Conservation (phyloP, 345 rosid species). For the Cardamine chenopodiifolia region DNA sequence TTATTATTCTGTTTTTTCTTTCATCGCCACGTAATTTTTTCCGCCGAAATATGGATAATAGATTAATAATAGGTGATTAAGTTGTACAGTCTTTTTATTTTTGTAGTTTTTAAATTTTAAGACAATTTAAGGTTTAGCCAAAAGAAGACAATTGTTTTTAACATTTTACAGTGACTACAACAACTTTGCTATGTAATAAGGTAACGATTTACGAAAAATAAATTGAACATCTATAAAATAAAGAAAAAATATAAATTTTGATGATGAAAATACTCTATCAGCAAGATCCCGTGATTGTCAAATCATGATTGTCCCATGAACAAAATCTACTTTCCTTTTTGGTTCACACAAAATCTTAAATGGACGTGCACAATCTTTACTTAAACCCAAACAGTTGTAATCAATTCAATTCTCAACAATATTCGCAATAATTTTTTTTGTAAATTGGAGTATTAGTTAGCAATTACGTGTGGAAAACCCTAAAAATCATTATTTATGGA, state of each 20-base stretch:
- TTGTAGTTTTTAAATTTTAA: neutral
- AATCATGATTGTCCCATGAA: slow-evolving; percentile 21
- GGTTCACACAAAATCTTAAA: neutral
- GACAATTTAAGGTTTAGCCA: neutral
- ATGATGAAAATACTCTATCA: slow-evolving; percentile 6
- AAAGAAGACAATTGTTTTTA: neutral
- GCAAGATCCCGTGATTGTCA: slow-evolving; percentile 19
- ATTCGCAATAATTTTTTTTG: neutral
- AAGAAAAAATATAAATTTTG: neutral
- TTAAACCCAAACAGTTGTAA: neutral
- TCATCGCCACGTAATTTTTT: slow-evolving; percentile 23
- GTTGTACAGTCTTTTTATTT: neutral
- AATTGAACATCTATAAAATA: neutral
- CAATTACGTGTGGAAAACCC: neutral
- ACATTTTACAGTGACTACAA: neutral
- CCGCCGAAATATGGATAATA: slow-evolving; percentile 27
- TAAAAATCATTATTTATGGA: neutral
- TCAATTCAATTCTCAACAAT: neutral
- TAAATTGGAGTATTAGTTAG: neutral
- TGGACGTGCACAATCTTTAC: slow-evolving; percentile 13
- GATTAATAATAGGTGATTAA: neutral
- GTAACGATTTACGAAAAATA: neutral
- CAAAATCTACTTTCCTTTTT: slow-evolving; percentile 16
- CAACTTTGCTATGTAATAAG: neutral
- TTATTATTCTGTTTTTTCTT: neutral